Evolutionary conservation across 2,329 filamentous ascomycete species (phyloP), one percentile per base, ranked within the genome.

Genomic region (Arthroderma sp.): DNA sequence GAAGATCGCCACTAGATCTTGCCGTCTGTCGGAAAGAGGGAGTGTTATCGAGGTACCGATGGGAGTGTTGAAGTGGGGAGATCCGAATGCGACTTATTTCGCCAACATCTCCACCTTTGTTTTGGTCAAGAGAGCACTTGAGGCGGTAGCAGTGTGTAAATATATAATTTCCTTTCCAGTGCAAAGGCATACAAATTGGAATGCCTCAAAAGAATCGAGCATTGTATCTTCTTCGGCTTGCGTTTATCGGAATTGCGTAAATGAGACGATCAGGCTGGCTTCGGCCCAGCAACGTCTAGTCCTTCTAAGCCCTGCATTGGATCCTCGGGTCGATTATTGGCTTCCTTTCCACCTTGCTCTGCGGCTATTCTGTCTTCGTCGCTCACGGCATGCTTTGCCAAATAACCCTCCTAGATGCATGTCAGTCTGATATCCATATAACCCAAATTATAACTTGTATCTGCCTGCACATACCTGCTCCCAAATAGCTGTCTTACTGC

Each of bases 261-360:
- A 34, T 36, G 33, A 41, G 38, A 34, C 27, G 42, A 51, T 76
- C 62, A 91, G 57, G 77, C 80, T 44, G 76, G 81, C 63, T 85
- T 88, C 8, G 91, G 91, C 6, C 93, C 93, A 45, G 89, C 93
- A 55, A 96, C 85, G 64, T 96, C 93, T 44, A 96, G 70, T 10
- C 84, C 85, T 62, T 96, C 88, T 5, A 98, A 69, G 31, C 88
- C 89, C 66, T 95, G 86, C 91, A 98, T 98, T 3, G 89, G 86
- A 66, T 96, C 87, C 55, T 81, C 77, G 1, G 75, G 73, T 38
- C 58, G 71, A 47, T 72, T 69, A 52, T 74, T 75, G 32, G 68
- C 67, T 45, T 64, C 66, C 9, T 22, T 29, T 51, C 69, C 69
- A 41, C 69, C 69, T 53, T 73, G 68, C 37, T 81, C 78, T 34